Base-by-base conservation (phyloP, 225 moss, liverwort and hornwort species). In the Ulota crispa region DNA sequence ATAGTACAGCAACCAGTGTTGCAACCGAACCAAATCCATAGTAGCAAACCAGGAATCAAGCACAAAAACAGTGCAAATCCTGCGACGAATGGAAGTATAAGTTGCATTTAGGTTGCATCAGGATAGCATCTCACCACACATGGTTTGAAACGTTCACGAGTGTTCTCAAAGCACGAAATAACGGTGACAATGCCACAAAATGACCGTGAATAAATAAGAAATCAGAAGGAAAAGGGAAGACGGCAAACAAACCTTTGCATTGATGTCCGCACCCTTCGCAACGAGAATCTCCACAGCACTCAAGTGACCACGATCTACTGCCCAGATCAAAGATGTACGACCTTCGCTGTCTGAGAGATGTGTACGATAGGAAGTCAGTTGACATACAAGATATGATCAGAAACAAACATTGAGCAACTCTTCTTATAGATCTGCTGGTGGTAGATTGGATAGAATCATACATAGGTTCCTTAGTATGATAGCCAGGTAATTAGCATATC, bases 271-370 rank as follows among this genome's bases (percentile, higher is more conserved):
- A 80, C 99, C 99, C 86, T 93, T 94, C 47, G 93, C 82, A 76
- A 99, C 66, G 61, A 99, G 90, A 77, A 96, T 89, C 85, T 94
- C 89, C 84, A 99, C 92, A 72, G 93, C 89, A 76, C 86, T 85
- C 77, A 96, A 84, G 84, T 93, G 92, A 62, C 99, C 99, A 64
- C 92, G 93, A 88, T 99, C 96, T 88, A 90, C 96, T 77, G 99
- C 96, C 99, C 99, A 96, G 86, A 96, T 94, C 78, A 99, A 86
- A 66, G 99, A 93, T 78, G 96, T 96, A 57, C 94, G 99, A 70
- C 96, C 99, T 85, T 96, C 91, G 80, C 93, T 96, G 87, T 99
- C 99, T 99, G 94, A 30, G 47, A 80, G 56, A 80, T 80, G 70
- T 52, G 79, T 28, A 76, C 23, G 37, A 83, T 81, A 81, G 68